phyloP scores from a whole-genome alignment of 257 asterid genomes.

The Dorcoceras hygrometricum region DNA sequence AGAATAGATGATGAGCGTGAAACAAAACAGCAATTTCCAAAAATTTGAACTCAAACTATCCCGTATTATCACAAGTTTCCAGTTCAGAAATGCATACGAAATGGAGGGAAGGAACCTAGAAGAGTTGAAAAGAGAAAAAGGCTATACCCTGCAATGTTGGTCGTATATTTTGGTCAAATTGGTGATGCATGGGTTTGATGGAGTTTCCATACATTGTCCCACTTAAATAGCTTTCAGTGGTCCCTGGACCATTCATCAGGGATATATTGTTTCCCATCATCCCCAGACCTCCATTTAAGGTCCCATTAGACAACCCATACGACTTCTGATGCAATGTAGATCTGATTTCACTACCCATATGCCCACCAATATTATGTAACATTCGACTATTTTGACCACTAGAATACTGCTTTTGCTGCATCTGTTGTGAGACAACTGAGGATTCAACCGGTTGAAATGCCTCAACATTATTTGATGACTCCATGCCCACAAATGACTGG shows the following conservation, averaged over 20 bases:
- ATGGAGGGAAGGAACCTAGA: constrained; percentile 3
- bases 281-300: constrained; percentile 65
- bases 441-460: constrained; percentile 63
- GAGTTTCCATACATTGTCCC: constrained; percentile 59
- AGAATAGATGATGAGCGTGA: constrained; percentile 31
- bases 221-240: constrained; percentile 60
- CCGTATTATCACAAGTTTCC: constrained; percentile 9
- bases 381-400: constrained; percentile 73
- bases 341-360: constrained; percentile 72
- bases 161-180: constrained; percentile 60
- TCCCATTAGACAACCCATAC: constrained; percentile 60
- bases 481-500: constrained; percentile 62
- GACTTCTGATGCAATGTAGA: constrained; percentile 74
- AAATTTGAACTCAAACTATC: constrained; percentile 10
- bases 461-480: constrained; percentile 50
- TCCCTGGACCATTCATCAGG: constrained; percentile 53
- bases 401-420: constrained; percentile 73
- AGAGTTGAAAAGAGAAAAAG: constrained; percentile 20
- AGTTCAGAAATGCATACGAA: neutral
- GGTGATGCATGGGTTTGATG: constrained; percentile 52
- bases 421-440: constrained; percentile 61
- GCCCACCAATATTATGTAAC: constrained; percentile 78
- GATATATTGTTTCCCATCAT: constrained; percentile 55
- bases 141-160: constrained; percentile 56
- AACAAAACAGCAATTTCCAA: neutral